Evolutionary conservation across 768 basidiomycete genomes (phyloP).

Genomic region (Amanita rimosa): DNA sequence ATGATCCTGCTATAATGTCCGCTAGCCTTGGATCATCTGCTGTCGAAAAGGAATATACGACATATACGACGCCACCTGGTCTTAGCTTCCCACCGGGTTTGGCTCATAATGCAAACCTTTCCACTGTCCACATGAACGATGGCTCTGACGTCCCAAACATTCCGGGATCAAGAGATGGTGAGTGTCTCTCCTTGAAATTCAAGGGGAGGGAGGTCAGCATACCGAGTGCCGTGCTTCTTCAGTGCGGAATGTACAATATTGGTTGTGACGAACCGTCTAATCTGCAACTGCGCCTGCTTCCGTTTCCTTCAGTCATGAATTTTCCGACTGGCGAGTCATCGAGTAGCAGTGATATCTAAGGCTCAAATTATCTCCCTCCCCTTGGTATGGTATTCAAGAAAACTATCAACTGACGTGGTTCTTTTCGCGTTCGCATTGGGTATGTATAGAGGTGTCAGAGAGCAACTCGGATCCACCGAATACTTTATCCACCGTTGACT

Average conservation of each 20-base stretch:
- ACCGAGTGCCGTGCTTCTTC: slow-evolving; percentile 83
- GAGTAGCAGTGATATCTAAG: slow-evolving; percentile 17
- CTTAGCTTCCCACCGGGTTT: slow-evolving; percentile 32
- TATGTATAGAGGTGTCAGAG: not conserved
- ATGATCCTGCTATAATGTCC: slow-evolving; percentile 75
- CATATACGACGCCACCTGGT: slow-evolving; percentile 61
- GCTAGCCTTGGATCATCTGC: slow-evolving; percentile 43
- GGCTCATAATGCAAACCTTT: slow-evolving; percentile 13
- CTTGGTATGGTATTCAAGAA: slow-evolving; percentile 32
- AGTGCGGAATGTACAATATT: slow-evolving; percentile 77
- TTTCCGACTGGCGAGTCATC: slow-evolving; percentile 23
- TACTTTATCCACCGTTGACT: slow-evolving; percentile 58
- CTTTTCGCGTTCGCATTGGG: slow-evolving; percentile 19
- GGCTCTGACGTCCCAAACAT: slow-evolving; percentile 13
- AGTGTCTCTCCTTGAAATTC: slow-evolving; percentile 41
- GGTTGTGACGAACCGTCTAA: slow-evolving; percentile 45
- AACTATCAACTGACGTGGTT: slow-evolving; percentile 27
- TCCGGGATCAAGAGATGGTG: slow-evolving; percentile 46
- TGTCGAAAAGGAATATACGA: slow-evolving; percentile 14
- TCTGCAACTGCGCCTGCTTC: slow-evolving; percentile 22
- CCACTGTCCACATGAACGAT: slow-evolving; percentile 13
- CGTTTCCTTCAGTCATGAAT: slow-evolving; percentile 23
- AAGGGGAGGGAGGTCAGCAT: slow-evolving; percentile 82
- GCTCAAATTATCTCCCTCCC: slow-evolving; percentile 31
- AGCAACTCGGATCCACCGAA: slow-evolving; percentile 31